A percentile compares a stretch with the other conserved stretches of the same genome.
These are phyloP conservation scores for Ustilago nuda DNA, from an alignment of 1,284 basidiomycete genomes.

Conservation along the genomic window DNA sequence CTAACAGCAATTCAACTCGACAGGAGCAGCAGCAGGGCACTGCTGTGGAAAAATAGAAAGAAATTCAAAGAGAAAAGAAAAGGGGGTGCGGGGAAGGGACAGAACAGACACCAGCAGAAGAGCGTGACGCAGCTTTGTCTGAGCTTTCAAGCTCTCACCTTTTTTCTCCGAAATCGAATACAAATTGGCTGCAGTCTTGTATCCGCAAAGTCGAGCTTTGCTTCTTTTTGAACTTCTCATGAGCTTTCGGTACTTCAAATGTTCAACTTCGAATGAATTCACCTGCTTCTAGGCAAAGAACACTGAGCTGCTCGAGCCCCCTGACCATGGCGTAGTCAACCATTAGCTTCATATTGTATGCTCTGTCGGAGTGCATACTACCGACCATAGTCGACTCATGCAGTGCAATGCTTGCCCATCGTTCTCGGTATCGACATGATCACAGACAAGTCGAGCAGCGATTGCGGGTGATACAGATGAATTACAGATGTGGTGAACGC, in stretches of 20 bases:
- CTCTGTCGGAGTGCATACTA: slow-evolving; percentile 2
- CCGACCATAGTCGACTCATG: not conserved
- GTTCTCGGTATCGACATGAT: not conserved
- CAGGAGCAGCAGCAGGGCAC: slow-evolving; percentile 2
- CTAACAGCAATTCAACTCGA: slow-evolving; percentile 1
- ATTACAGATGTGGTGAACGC: not conserved
- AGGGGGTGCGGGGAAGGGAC: slow-evolving; percentile 10
- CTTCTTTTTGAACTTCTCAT: slow-evolving; percentile 28
- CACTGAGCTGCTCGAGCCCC: not conserved
- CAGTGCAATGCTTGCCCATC: not conserved
- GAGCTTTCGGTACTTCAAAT: slow-evolving; percentile 24
- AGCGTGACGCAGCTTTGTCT: not conserved
- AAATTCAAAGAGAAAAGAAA: slow-evolving; percentile 1
- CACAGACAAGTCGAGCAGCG: not conserved
- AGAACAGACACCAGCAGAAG: not conserved
- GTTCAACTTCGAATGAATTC: slow-evolving; percentile 23
- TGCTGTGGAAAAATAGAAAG: not conserved
- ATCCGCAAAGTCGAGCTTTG: not conserved
- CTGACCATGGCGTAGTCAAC: not conserved
- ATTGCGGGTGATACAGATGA: not conserved
- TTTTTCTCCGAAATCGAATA: slow-evolving; percentile 5
- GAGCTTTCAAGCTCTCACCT: not conserved
- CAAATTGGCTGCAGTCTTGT: slow-evolving; percentile 11
- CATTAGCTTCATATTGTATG: not conserved
- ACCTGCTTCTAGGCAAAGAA: not conserved